These are phyloP conservation scores for Candida mattraensis DNA, from an alignment of 805 yeast genomes.

Conservation along the genomic window DNA sequence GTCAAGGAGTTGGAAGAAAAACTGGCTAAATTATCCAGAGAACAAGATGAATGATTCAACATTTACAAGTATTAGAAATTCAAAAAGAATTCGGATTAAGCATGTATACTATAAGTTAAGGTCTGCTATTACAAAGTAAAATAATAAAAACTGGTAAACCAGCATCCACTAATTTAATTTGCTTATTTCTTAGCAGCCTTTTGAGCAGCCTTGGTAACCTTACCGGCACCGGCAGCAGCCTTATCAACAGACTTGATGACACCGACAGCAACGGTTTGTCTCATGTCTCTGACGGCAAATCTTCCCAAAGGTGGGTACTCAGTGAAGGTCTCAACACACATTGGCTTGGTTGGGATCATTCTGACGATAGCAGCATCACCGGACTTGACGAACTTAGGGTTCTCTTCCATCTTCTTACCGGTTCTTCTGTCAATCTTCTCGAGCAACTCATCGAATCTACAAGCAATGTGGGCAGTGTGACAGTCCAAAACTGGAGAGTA, in stretches of 20 bases:
- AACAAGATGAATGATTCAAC: conserved; percentile 1
- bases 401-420: conserved; percentile 85
- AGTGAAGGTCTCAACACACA: conserved; percentile 92
- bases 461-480: conserved; percentile 92
- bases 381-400: conserved; percentile 91
- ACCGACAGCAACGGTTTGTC: conserved; percentile 99
- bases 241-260: conserved; percentile 94
- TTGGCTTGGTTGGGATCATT: conserved; percentile 84
- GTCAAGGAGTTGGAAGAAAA: conserved; percentile 15
- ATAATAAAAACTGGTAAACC: no score
- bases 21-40: conserved; percentile 11
- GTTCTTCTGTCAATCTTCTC: conserved; percentile 81
- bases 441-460: conserved; percentile 54
- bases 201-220: conserved; percentile 95
- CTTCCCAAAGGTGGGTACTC: conserved; percentile 98
- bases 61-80: conserved; percentile 5
- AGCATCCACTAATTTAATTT: conserved; percentile 34
- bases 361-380: conserved; percentile 96
- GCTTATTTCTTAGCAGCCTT: conserved; percentile 76
- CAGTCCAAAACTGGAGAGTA: conserved; percentile 91
- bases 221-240: conserved; percentile 77
- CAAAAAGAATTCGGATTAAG: conserved; percentile 15
- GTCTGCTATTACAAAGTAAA: no score
- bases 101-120: conserved; percentile 9
- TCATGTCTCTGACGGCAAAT: conserved; percentile 99